These are phyloP conservation scores for Pseudonitzschia multiseries DNA, from an alignment of 108 stramenopile species.

Conservation along the genomic window DNA sequence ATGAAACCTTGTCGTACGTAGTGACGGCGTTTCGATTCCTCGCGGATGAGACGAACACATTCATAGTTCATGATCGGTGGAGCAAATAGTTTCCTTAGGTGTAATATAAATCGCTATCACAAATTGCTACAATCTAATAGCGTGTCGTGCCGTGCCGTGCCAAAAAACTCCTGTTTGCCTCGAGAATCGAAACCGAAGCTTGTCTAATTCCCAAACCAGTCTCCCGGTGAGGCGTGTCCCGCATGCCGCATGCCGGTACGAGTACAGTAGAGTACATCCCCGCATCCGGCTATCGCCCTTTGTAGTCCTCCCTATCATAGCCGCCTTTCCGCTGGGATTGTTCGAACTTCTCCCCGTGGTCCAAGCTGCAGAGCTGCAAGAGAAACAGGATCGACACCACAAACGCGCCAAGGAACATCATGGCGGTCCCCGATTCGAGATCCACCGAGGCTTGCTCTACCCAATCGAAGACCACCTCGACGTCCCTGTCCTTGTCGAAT, in stretches of 20 bases:
- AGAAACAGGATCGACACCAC: slow-evolving; percentile 32
- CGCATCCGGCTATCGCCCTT: not conserved
- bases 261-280: no score
- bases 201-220: not conserved
- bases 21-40: not conserved
- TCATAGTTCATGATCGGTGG: no score
- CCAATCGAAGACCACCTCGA: slow-evolving; percentile 38
- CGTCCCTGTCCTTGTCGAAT: not conserved
- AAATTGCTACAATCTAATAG: no score
- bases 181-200: no score
- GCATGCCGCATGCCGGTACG: no score
- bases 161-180: not conserved
- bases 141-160: not conserved
- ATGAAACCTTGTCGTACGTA: not conserved
- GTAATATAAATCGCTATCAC: no score
- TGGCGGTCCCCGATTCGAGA: slow-evolving; percentile 14
- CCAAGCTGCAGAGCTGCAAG: slow-evolving; percentile 26
- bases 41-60: not conserved
- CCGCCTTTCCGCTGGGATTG: not conserved
- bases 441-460: slow-evolving; percentile 38
- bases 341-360: not conserved
- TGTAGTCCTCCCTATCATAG: not conserved
- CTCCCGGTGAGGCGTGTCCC: no score
- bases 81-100: no score
- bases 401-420: slow-evolving; percentile 37